Conservation (phyloP, 257 asterid genomes). For the Thymus quinquecostatus region DNA sequence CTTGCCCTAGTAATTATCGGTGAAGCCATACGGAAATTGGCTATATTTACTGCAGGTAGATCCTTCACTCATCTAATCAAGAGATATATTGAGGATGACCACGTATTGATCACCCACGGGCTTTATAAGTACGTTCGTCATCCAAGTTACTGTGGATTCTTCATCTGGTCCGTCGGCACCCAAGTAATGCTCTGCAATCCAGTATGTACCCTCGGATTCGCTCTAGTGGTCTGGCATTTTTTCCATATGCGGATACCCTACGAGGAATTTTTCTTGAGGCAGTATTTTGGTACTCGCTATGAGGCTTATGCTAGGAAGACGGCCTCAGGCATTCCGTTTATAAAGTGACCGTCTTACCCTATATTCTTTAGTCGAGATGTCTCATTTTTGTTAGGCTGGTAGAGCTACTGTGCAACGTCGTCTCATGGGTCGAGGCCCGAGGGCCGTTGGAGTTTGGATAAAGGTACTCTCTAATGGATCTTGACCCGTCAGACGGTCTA, state of each 20-base stretch:
- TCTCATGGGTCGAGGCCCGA: too few relatives aligned
- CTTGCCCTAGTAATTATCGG: conserved; percentile 74
- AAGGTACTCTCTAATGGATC: too few relatives aligned
- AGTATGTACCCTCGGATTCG: conserved; percentile 58
- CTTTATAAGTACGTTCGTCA: conserved; percentile 64
- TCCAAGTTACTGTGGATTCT: conserved; percentile 78
- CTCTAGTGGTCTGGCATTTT: conserved; percentile 75
- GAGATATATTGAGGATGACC: conserved; percentile 66
- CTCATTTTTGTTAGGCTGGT: neutral
- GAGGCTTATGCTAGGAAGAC: conserved; percentile 65
- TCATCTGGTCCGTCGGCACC: conserved; percentile 66
- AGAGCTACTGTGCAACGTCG: neutral
- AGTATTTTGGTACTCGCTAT: conserved; percentile 70
- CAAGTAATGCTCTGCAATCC: conserved; percentile 89
- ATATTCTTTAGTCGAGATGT: neutral
- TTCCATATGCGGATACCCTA: conserved; percentile 71
- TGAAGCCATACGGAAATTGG: conserved; percentile 75
- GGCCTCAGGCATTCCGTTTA: conserved; percentile 79
- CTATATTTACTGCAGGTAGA: conserved; percentile 85
- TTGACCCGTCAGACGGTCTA: neutral
- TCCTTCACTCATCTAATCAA: conserved; percentile 85
- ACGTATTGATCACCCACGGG: conserved; percentile 74
- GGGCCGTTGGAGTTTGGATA: too few relatives aligned
- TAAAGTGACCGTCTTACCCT: conserved; percentile 48
- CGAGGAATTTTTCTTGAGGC: conserved; percentile 85